Conservation (phyloP, 2,329 filamentous ascomycete genomes). For the Myotisia sp. region DNA sequence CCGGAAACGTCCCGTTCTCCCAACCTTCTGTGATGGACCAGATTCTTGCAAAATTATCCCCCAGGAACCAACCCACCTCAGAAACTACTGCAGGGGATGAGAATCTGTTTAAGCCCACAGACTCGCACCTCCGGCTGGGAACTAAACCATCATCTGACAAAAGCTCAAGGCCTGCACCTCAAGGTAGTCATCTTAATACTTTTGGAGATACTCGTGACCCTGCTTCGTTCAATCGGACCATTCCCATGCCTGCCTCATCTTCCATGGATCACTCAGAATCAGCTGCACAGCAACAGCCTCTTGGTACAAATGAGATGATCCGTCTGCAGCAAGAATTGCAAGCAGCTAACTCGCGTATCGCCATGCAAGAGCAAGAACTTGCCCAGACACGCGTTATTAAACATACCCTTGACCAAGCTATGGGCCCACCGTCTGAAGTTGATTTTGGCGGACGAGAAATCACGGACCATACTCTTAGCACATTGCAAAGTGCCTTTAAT, state of each 20-base stretch:
- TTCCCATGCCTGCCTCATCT: not conserved
- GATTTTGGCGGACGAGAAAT: conserved; percentile 37
- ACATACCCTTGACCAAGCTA: conserved; percentile 46
- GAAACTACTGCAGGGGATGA: conserved; percentile 1
- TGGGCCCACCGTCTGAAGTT: conserved; percentile 40
- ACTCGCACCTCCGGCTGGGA: not conserved
- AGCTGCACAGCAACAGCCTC: too few relatives aligned
- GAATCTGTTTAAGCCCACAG: not conserved
- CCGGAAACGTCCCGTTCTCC: not conserved
- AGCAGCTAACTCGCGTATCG: conserved; percentile 43
- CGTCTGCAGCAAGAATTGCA: conserved; percentile 44
- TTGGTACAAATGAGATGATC: conserved; percentile 35
- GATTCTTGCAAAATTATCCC: conserved; percentile 31
- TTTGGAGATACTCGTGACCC: conserved; percentile 1
- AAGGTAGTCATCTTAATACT: not conserved
- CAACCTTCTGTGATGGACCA: conserved; percentile 48
- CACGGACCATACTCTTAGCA: conserved; percentile 37
- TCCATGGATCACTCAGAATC: conserved; percentile 11
- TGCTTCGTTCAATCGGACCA: not conserved
- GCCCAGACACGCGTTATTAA: conserved; percentile 46
- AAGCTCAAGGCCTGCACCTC: not conserved
- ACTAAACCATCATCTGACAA: conserved; percentile 2
- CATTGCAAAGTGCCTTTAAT: conserved; percentile 40
- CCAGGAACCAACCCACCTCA: conserved; percentile 19
- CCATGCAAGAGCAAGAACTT: conserved; percentile 47